Evolutionary conservation across 371 early-diverging fungal genomes (phyloP).

Genomic region (Fennellomyces sp.): DNA sequence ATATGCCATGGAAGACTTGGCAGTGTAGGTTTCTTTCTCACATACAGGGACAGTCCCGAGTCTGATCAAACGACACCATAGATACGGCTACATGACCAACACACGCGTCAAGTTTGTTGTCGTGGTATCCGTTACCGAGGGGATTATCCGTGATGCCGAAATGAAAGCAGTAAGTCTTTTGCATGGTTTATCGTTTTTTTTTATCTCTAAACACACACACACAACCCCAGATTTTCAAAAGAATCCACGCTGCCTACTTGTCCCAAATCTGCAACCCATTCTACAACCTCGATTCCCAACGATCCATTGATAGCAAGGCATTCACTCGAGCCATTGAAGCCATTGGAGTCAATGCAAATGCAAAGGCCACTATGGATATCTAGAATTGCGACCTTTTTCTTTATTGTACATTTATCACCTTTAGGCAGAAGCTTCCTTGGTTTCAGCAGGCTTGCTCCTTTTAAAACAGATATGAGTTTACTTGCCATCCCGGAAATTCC

Average conservation of each 20-base stretch:
- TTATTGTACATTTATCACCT: neutral
- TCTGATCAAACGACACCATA: conserved; percentile 21
- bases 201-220: neutral
- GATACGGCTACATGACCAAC: conserved; percentile 87
- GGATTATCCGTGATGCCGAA: conserved; percentile 76
- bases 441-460: neutral
- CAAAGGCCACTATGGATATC: conserved; percentile 22
- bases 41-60: neutral
- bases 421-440: neutral
- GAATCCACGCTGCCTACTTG: conserved; percentile 81
- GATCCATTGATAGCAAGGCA: conserved; percentile 57
- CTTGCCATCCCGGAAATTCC: neutral
- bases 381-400: neutral
- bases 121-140: conserved; percentile 76
- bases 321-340: conserved; percentile 63
- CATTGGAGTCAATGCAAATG: conserved; percentile 41
- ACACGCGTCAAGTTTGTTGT: conserved; percentile 82
- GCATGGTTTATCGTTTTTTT: neutral
- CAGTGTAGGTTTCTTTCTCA: conserved; percentile 62
- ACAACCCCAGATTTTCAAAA: conserved; percentile 67
- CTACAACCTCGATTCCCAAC: conserved; percentile 64
- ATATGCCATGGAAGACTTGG: conserved; percentile 85
- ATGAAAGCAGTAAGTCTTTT: conserved; percentile 73
- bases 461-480: neutral
- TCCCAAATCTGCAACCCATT: conserved; percentile 85